Evolutionary conservation across 2,329 filamentous ascomycete genomes (phyloP).

Genomic region (Emydomyces testavorans): DNA sequence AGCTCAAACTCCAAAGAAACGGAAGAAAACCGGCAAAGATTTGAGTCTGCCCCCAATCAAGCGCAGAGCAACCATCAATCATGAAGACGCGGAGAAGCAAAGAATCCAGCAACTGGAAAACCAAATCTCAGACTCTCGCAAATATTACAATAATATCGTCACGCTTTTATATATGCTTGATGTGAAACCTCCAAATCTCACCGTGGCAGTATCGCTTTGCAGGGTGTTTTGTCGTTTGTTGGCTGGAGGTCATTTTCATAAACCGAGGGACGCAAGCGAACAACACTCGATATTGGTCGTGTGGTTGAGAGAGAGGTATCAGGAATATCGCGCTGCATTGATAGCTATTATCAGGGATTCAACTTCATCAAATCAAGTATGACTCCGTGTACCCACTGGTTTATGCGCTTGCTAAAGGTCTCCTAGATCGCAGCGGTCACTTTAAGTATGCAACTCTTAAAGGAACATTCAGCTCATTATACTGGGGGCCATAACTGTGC

Average conservation of each 20-base stretch:
- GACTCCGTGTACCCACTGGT: neutral
- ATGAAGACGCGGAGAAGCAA: slow-evolving; percentile 38
- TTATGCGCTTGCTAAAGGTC: slow-evolving; percentile 12
- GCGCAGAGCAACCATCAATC: slow-evolving; percentile 37
- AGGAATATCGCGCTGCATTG: slow-evolving; percentile 57
- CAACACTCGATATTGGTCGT: slow-evolving; percentile 62
- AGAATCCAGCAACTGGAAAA: slow-evolving; percentile 65
- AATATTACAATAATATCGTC: slow-evolving; percentile 84
- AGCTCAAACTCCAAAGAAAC: slow-evolving; percentile 28
- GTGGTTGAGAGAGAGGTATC: slow-evolving; percentile 67
- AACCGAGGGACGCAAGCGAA: slow-evolving; percentile 54
- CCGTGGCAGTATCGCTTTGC: slow-evolving; percentile 70
- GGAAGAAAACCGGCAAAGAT: slow-evolving; percentile 29
- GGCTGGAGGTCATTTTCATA: slow-evolving; percentile 57
- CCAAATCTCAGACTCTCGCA: slow-evolving; percentile 71
- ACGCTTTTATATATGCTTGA: slow-evolving; percentile 52
- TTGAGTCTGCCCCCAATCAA: slow-evolving; percentile 31
- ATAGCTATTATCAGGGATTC: slow-evolving; percentile 49
- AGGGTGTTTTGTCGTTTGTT: slow-evolving; percentile 75
- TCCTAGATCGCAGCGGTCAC: slow-evolving; percentile 57
- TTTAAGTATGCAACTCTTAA: slow-evolving; percentile 70
- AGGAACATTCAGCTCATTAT: slow-evolving; percentile 59
- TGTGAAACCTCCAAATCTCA: slow-evolving; percentile 46
- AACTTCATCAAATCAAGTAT: slow-evolving; percentile 45
- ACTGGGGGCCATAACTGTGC: slow-evolving; percentile 51